Conservation (phyloP, 2,329 filamentous ascomycete genomes). For the Rachicladosporium sp. region DNA sequence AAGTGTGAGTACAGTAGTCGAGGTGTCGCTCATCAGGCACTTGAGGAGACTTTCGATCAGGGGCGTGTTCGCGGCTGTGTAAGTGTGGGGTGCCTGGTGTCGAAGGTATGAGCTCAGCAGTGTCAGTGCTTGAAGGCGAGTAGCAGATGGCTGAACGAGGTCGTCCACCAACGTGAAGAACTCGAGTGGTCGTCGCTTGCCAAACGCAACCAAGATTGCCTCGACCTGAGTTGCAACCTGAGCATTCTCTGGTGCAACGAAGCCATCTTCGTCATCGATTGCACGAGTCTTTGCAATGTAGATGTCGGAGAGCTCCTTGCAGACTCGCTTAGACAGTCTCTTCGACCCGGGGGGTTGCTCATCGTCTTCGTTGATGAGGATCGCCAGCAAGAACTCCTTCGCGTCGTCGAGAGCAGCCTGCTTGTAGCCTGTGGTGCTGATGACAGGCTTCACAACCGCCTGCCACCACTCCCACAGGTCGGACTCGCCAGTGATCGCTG, state of each 20-base stretch:
- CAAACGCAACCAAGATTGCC: conserved; percentile 43
- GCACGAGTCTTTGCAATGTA: conserved; percentile 32
- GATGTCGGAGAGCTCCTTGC: conserved; percentile 38
- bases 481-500: conserved; percentile 49
- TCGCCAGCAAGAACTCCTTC: conserved; percentile 50
- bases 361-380: conserved; percentile 48
- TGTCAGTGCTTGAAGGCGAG: conserved; percentile 51
- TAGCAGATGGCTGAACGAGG: conserved; percentile 51
- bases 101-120: conserved; percentile 63
- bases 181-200: conserved; percentile 58
- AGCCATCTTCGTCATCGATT: conserved; percentile 22
- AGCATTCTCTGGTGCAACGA: conserved; percentile 31
- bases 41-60: conserved; percentile 59
- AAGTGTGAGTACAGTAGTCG: conserved; percentile 62
- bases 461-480: conserved; percentile 64
- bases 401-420: conserved; percentile 53
- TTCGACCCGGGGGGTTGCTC: conserved; percentile 38
- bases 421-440: conserved; percentile 47
- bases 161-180: conserved; percentile 54
- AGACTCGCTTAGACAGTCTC: conserved; percentile 47
- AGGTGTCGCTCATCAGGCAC: conserved; percentile 66
- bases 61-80: conserved; percentile 59
- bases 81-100: conserved; percentile 65
- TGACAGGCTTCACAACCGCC: conserved; percentile 43
- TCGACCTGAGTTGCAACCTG: conserved; percentile 37